Conservation (phyloP, 306 rosid species). For the Hippophae gyantsensis region DNA sequence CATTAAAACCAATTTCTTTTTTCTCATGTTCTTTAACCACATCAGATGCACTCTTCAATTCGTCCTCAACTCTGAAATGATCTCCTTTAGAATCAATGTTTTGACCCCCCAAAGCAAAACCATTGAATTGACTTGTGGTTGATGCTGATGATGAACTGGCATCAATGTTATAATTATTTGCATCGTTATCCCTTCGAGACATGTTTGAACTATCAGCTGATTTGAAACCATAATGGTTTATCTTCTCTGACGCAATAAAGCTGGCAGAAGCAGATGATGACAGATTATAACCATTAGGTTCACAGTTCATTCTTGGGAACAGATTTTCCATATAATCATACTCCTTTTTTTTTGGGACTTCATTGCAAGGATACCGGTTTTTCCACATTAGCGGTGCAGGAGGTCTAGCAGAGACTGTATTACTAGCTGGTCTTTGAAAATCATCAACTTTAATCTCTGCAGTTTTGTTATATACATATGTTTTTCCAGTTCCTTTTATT, state of each 20-base stretch:
- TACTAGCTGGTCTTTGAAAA: constrained; percentile 38
- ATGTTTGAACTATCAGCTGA: constrained; percentile 21
- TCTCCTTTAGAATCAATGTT: constrained; percentile 27
- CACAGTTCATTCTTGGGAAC: constrained; percentile 36
- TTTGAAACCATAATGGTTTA: constrained; percentile 32
- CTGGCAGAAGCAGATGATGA: constrained; percentile 50
- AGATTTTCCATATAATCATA: constrained; percentile 31
- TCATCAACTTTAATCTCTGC: constrained; percentile 58
- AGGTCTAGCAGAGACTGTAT: constrained; percentile 46
- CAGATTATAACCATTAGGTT: constrained; percentile 49
- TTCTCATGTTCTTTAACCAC: constrained; percentile 21
- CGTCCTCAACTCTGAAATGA: constrained; percentile 19
- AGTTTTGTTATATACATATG: constrained; percentile 45
- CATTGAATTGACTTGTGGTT: constrained; percentile 24
- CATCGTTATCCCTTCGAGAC: constrained; percentile 26
- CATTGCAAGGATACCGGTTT: constrained; percentile 61
- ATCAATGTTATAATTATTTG: constrained; percentile 22
- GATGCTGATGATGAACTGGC: constrained; percentile 23
- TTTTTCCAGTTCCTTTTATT: constrained; percentile 79
- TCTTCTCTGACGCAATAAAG: constrained; percentile 40
- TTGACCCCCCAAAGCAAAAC: constrained; percentile 25
- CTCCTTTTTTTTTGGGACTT: constrained; percentile 52
- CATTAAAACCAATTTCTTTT: constrained; percentile 32
- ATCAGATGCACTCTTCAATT: constrained; percentile 23
- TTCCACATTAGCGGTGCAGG: constrained; percentile 70